phyloP scores from a whole-genome alignment of 2,329 filamentous ascomycete genomes.

The Fusarium caatingaense region DNA sequence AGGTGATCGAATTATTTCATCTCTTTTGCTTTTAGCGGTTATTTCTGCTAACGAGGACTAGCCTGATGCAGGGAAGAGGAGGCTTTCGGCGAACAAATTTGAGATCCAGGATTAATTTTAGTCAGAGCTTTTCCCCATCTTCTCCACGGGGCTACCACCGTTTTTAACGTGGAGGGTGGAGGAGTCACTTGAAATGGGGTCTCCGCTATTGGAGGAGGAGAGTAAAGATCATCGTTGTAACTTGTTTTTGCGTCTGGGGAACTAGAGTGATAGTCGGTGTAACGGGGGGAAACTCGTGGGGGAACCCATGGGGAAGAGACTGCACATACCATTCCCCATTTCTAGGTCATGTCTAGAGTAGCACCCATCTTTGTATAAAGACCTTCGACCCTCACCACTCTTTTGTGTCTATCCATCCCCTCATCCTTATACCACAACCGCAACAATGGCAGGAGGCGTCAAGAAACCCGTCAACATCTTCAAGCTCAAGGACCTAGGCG shows the following conservation, averaged over 20 bases:
- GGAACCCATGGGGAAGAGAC: background rate
- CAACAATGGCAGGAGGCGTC: slow-evolving; percentile 60
- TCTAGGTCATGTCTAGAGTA: no score
- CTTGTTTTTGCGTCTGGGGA: background rate
- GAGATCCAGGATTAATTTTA: slow-evolving; percentile 5
- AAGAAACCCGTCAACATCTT: slow-evolving; percentile 73
- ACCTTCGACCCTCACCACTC: background rate
- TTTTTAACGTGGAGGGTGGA: slow-evolving; percentile 9
- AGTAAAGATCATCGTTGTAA: background rate
- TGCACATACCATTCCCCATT: no score
- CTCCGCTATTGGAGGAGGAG: slow-evolving; percentile 28
- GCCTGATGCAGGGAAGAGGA: background rate
- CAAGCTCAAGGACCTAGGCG: slow-evolving; percentile 69
- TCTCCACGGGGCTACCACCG: background rate
- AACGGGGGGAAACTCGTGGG: slow-evolving; percentile 21
- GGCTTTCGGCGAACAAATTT: slow-evolving; percentile 17
- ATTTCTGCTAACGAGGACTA: background rate
- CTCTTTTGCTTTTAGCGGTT: no score
- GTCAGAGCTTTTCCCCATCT: slow-evolving; percentile 2
- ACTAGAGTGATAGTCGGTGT: slow-evolving; percentile 14
- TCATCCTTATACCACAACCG: background rate
- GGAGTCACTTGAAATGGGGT: slow-evolving; percentile 14
- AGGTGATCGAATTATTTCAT: no score
- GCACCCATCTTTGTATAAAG: background rate
- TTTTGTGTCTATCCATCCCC: background rate